phyloP scores from a whole-genome alignment of 495 filamentous ascomycete species.

The Lophiostoma macrostomum region DNA sequence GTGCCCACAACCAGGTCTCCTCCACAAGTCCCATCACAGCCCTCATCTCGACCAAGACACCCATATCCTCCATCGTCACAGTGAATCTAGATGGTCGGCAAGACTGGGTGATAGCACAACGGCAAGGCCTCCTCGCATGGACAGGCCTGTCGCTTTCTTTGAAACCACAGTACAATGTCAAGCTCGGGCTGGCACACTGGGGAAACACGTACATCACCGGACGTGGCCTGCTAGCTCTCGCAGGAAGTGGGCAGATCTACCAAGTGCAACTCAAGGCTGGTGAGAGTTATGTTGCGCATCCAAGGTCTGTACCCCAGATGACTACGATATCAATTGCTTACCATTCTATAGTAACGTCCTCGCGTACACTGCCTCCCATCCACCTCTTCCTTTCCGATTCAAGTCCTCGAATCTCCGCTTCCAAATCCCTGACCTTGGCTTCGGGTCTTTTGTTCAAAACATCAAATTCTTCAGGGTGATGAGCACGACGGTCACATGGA shows the following conservation, averaged over 20 bases:
- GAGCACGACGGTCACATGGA: constrained; percentile 67
- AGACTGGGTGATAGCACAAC: constrained; percentile 90
- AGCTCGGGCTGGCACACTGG: constrained; percentile 81
- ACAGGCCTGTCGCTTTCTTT: constrained; percentile 82
- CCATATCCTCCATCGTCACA: constrained; percentile 77
- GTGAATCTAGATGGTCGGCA: constrained; percentile 89
- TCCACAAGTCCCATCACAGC: constrained; percentile 83
- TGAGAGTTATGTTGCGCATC: constrained; percentile 86
- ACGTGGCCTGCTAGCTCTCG: constrained; percentile 78
- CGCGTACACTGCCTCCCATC: constrained; percentile 74
- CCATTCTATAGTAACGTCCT: constrained; percentile 65
- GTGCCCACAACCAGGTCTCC: constrained; percentile 61
- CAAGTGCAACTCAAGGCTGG: constrained; percentile 71
- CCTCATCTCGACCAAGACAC: constrained; percentile 80
- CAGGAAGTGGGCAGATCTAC: constrained; percentile 82
- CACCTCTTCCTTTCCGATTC: constrained; percentile 80
- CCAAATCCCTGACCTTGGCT: constrained; percentile 66
- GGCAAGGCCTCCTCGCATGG: constrained; percentile 87
- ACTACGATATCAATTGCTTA: constrained; percentile 3
- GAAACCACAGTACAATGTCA: constrained; percentile 68
- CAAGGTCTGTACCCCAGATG: constrained; percentile 47
- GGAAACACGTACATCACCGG: constrained; percentile 84
- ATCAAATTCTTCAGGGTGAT: constrained; percentile 69
- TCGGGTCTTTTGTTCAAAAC: constrained; percentile 55
- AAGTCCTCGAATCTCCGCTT: constrained; percentile 71